These are phyloP conservation scores for Erysimum pusillum DNA, from an alignment of 441 rosid genomes.

Conservation along the genomic window DNA sequence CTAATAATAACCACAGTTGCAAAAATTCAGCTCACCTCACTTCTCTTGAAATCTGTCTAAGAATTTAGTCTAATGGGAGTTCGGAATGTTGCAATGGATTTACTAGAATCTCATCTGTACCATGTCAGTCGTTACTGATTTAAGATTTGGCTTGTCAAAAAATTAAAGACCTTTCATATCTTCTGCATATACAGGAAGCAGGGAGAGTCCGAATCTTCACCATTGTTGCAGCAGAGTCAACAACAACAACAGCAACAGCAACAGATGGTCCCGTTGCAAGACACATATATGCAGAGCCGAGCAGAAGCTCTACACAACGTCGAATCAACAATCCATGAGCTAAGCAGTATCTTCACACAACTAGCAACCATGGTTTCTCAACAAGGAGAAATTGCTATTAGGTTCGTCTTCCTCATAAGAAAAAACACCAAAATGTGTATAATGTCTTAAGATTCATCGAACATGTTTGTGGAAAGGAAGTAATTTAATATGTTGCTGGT, in stretches of 20 bases:
- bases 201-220: constrained; percentile 73
- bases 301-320: constrained; percentile 94
- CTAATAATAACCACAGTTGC: constrained; percentile 11
- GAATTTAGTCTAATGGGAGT: constrained; percentile 13
- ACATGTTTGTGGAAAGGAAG: constrained; percentile 6
- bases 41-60: constrained; percentile 13
- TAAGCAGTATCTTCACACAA: constrained; percentile 85
- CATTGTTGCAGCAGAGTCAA: constrained; percentile 66
- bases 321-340: constrained; percentile 95
- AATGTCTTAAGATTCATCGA: constrained; percentile 4
- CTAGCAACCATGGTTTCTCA: constrained; percentile 93
- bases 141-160: constrained; percentile 16
- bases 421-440: background rate
- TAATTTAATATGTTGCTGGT: constrained; percentile 10
- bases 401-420: constrained; percentile 52
- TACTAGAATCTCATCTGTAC: background rate
- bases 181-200: constrained; percentile 59
- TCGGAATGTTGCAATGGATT: background rate
- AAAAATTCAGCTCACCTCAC: background rate
- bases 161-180: constrained; percentile 14
- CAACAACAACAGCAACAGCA: constrained; percentile 75
- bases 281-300: constrained; percentile 93
- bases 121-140: constrained; percentile 1
- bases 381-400: constrained; percentile 95
- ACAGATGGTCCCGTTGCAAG: constrained; percentile 90